These are phyloP conservation scores for Tuctoria greenei DNA, from an alignment of 176 grass and related monocot genomes.

Conservation along the genomic window DNA sequence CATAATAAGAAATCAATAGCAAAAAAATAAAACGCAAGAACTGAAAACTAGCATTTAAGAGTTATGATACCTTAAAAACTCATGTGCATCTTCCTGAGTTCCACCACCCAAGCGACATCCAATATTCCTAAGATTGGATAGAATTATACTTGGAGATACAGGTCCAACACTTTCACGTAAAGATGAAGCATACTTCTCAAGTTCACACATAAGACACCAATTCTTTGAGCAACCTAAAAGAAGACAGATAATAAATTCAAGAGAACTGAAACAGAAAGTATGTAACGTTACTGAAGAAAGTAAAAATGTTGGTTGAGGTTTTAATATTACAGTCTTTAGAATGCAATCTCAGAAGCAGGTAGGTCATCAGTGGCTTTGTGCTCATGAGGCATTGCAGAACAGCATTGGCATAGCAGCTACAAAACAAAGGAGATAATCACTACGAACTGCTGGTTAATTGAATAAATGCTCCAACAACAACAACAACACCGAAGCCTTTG, in stretches of 20 bases:
- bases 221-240: constrained; percentile 76
- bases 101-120: constrained; percentile 90
- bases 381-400: constrained; percentile 96
- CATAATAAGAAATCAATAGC: not conserved
- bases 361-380: constrained; percentile 97
- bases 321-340: constrained; percentile 91
- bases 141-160: constrained; percentile 79
- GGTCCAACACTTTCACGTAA: constrained; percentile 77
- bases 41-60: constrained; percentile 19
- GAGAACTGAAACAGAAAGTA: constrained; percentile 21
- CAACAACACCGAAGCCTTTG: too few relatives aligned
- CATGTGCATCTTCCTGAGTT: constrained; percentile 99
- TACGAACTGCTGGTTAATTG: constrained; percentile 15
- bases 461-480: not conserved
- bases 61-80: constrained; percentile 77
- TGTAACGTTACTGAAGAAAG: not conserved
- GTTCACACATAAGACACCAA: constrained; percentile 99
- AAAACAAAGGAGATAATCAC: constrained; percentile 33
- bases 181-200: constrained; percentile 92
- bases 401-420: constrained; percentile 99
- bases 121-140: constrained; percentile 93
- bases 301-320: constrained; percentile 23
- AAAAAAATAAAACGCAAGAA: not conserved
- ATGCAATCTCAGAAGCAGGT: constrained; percentile 89
- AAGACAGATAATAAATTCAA: constrained; percentile 31